Conservation (phyloP, 164 flowering plant species). For the Liriodendron chinense region DNA sequence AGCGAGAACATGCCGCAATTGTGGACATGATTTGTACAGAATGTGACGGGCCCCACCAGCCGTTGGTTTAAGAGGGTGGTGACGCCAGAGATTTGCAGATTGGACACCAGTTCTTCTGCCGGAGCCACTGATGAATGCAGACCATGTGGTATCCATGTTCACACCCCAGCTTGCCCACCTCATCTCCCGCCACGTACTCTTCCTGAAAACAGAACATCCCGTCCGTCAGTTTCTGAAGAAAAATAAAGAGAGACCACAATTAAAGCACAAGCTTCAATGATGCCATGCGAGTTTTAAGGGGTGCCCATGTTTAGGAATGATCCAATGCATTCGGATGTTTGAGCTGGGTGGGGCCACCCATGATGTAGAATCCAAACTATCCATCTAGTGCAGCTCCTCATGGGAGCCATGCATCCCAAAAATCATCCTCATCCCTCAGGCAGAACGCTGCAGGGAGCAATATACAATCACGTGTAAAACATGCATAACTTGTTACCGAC, state of each 20-base stretch:
- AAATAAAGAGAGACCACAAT: neutral
- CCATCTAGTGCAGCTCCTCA: too few relatives aligned
- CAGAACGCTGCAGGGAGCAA: too few relatives aligned
- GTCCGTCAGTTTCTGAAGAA: neutral
- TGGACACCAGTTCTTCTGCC: conserved; percentile 94
- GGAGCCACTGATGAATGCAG: conserved; percentile 85
- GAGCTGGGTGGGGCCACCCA: too few relatives aligned
- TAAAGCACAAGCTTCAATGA: too few relatives aligned
- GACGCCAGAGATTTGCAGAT: conserved; percentile 75
- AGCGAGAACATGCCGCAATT: conserved; percentile 1
- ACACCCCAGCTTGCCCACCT: conserved; percentile 67
- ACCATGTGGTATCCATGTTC: conserved; percentile 66
- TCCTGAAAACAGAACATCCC: conserved; percentile 48
- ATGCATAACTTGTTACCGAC: too few relatives aligned
- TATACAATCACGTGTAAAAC: too few relatives aligned
- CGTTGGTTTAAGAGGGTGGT: conserved; percentile 14
- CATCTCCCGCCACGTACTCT: conserved; percentile 71
- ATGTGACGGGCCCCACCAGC: neutral
- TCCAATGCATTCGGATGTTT: too few relatives aligned
- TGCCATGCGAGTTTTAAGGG: too few relatives aligned
- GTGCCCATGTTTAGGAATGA: too few relatives aligned
- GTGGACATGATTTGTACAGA: conserved; percentile 17
- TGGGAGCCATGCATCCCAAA: too few relatives aligned
- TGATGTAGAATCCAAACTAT: too few relatives aligned
- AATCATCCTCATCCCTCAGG: too few relatives aligned